Evolutionary conservation across 768 basidiomycete genomes (phyloP).

Genomic region (Sporobolomyces phaffii): DNA sequence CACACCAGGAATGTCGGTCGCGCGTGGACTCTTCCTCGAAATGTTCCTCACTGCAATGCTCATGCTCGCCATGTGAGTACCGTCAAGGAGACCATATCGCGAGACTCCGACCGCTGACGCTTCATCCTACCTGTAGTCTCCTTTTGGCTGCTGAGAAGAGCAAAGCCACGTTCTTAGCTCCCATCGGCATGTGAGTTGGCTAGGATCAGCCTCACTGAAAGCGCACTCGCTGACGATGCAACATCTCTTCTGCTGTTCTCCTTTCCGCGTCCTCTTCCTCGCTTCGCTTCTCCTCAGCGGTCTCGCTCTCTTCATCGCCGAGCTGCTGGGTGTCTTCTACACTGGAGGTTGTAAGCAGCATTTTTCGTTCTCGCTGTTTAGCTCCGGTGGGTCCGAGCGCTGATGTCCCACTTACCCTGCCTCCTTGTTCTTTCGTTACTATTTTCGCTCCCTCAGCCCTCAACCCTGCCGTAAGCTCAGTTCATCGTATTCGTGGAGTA

Average conservation of each 20-base stretch:
- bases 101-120: too few relatives aligned
- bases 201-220: conserved; percentile 38
- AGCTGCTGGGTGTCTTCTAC: conserved; percentile 36
- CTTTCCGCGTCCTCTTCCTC: neutral
- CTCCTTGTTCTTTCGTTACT: neutral
- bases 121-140: too few relatives aligned
- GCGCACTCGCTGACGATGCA: too few relatives aligned
- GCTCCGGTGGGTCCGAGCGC: neutral
- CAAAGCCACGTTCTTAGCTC: conserved; percentile 50
- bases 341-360: conserved; percentile 21
- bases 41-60: conserved; percentile 38
- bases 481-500: too few relatives aligned
- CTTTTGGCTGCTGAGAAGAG: conserved; percentile 40
- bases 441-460: neutral
- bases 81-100: too few relatives aligned
- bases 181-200: conserved; percentile 47
- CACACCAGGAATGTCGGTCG: conserved; percentile 13
- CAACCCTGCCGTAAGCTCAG: conserved; percentile 9
- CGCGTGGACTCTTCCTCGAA: conserved; percentile 36
- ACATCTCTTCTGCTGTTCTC: neutral
- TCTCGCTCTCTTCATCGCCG: conserved; percentile 36
- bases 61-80: conserved; percentile 38
- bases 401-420: neutral
- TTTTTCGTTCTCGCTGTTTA: neutral
- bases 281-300: neutral